phyloP scores from a whole-genome alignment of 176 grass and related monocot species.

The Secale cereale region DNA sequence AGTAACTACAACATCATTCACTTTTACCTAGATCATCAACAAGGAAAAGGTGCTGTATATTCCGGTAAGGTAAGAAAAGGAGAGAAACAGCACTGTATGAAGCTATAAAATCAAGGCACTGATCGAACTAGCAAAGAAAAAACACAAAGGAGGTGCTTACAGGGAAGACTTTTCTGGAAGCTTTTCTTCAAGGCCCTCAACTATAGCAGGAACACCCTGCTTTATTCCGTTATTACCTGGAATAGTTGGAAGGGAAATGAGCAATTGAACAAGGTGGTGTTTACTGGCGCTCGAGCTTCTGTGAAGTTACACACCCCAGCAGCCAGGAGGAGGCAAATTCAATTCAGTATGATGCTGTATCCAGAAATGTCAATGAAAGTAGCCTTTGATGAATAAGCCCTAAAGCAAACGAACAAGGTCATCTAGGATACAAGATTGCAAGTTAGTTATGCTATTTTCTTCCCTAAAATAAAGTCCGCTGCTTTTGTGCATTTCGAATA shows the following conservation, averaged over 20 bases:
- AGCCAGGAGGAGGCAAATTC: neutral
- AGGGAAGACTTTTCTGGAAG: constrained; percentile 34
- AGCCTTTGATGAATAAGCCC: neutral
- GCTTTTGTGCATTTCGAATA: neutral
- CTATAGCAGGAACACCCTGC: constrained; percentile 21
- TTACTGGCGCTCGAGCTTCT: neutral
- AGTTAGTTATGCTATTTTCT: neutral
- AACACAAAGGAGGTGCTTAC: constrained; percentile 23
- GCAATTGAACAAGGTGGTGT: neutral
- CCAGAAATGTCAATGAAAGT: neutral
- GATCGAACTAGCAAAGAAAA: neutral
- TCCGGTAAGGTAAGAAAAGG: neutral
- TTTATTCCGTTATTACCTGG: constrained; percentile 55
- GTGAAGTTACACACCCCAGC: neutral
- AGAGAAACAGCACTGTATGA: neutral
- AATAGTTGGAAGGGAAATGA: constrained; percentile 29
- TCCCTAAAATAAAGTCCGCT: neutral
- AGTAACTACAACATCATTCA: neutral
- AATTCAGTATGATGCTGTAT: neutral
- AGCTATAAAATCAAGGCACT: neutral
- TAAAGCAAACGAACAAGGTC: neutral
- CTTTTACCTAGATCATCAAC: neutral
- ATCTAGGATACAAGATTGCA: neutral
- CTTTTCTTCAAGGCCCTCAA: constrained; percentile 30
- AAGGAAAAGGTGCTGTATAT: neutral